phyloP scores from a whole-genome alignment of 495 filamentous ascomycete species.

The Xylaria venustula region DNA sequence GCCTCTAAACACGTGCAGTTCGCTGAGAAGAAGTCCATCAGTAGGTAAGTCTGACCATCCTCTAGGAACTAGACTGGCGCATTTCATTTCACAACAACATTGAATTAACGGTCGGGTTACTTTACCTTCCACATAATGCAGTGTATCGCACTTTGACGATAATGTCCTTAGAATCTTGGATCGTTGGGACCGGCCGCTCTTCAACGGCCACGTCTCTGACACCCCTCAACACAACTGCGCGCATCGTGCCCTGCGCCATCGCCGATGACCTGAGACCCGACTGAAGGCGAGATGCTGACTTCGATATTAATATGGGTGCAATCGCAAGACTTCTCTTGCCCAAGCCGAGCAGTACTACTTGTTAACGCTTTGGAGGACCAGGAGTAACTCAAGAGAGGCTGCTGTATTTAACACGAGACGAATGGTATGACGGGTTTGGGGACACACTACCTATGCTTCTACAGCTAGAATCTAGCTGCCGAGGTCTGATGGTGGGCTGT shows the following conservation, averaged over 20 bases:
- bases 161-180: slow-evolving; percentile 69
- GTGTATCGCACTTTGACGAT: slow-evolving; percentile 81
- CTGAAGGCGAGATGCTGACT: background rate
- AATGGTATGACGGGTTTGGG: background rate
- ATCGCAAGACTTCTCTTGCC: too few relatives aligned
- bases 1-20: slow-evolving; percentile 84
- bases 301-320: too few relatives aligned
- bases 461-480: background rate
- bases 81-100: background rate
- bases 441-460: too few relatives aligned
- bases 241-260: slow-evolving; percentile 47
- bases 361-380: background rate
- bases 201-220: slow-evolving; percentile 56
- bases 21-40: slow-evolving; percentile 45
- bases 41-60: background rate
- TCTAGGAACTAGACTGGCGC: too few relatives aligned
- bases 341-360: too few relatives aligned
- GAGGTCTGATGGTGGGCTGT: background rate
- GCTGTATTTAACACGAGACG: background rate
- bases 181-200: slow-evolving; percentile 59
- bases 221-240: slow-evolving; percentile 65
- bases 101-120: slow-evolving; percentile 5
- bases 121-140: slow-evolving; percentile 83
- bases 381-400: background rate
- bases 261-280: background rate